Conservation (phyloP, 352 stramenopile species). For the Phytophthora agathidicida region DNA sequence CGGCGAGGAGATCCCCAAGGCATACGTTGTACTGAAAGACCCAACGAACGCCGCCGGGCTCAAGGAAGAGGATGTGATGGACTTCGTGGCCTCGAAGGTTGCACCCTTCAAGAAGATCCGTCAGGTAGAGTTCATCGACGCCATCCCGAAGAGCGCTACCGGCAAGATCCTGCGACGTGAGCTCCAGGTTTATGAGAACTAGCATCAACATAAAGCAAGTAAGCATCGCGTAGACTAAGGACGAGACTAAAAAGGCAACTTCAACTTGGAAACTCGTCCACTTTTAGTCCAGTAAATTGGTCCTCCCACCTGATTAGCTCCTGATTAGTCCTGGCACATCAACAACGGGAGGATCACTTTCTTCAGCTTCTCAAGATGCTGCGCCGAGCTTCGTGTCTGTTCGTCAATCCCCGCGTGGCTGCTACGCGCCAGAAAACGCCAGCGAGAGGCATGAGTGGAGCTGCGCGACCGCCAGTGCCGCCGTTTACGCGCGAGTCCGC, state of each 20-base stretch:
- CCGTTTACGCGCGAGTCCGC: conserved; percentile 85
- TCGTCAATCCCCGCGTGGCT: background rate
- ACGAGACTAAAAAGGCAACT: too few relatives aligned
- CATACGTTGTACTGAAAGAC: conserved; percentile 88
- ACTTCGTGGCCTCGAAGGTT: conserved; percentile 85
- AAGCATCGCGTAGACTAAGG: too few relatives aligned
- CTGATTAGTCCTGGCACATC: too few relatives aligned
- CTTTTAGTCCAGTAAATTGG: too few relatives aligned
- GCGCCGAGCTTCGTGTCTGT: background rate
- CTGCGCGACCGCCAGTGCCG: conserved; percentile 53
- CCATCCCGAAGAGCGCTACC: conserved; percentile 88
- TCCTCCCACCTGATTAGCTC: too few relatives aligned
- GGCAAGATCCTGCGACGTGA: conserved; percentile 93
- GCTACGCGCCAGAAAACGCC: background rate
- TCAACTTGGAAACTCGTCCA: too few relatives aligned
- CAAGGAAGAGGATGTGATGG: conserved; percentile 77
- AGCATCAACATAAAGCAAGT: conserved; percentile 28
- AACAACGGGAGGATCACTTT: too few relatives aligned
- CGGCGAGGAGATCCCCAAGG: conserved; percentile 89
- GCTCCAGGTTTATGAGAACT: conserved; percentile 58
- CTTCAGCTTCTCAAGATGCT: too few relatives aligned
- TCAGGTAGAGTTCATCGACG: conserved; percentile 82
- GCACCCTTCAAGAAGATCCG: conserved; percentile 90
- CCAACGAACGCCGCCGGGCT: conserved; percentile 31
- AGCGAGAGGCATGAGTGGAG: conserved; percentile 17